A percentile compares a stretch with the other conserved stretches of the same genome.
Evolutionary conservation across 2,329 filamentous ascomycete genomes (phyloP).

Genomic region (Fusarium sp.): DNA sequence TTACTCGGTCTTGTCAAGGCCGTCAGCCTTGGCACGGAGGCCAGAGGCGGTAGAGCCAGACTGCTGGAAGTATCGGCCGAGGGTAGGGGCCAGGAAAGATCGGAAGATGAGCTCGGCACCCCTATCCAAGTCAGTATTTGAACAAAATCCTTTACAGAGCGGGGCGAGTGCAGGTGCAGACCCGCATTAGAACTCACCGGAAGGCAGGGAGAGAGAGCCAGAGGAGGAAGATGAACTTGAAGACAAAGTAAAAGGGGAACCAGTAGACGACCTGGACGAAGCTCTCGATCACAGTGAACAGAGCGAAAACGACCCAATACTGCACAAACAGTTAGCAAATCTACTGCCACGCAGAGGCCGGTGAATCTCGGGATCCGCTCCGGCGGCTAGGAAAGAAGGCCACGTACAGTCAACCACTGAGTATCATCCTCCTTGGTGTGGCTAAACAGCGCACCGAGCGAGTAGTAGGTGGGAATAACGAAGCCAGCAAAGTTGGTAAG

Average conservation of each 20-base stretch:
- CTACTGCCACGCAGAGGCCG: conserved; percentile 3
- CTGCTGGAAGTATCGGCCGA: conserved; percentile 88
- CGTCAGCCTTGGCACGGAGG: conserved; percentile 88
- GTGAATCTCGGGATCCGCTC: conserved; percentile 10
- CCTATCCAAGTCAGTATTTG: conserved; percentile 59
- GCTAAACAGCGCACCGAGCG: conserved; percentile 80
- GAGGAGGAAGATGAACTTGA: conserved; percentile 97
- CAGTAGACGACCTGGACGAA: conserved; percentile 88
- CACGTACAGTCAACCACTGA: conserved; percentile 78
- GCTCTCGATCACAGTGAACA: conserved; percentile 86
- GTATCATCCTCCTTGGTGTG: conserved; percentile 79
- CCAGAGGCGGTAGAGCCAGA: conserved; percentile 81
- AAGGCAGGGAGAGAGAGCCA: conserved; percentile 98
- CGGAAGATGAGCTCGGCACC: conserved; percentile 97
- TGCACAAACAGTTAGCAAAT: conserved; percentile 55
- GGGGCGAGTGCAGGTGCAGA: conserved; percentile 13
- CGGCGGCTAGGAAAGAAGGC: conserved; percentile 13
- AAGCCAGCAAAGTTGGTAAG: conserved; percentile 89
- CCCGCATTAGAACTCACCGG: conserved; percentile 69
- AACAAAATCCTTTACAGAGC: conserved; percentile 10
- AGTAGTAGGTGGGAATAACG: conserved; percentile 86
- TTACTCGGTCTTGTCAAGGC: conserved; percentile 77
- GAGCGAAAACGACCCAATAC: conserved; percentile 91
- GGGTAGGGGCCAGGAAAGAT: conserved; percentile 90
- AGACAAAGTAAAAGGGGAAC: conserved; percentile 99